Evolutionary conservation across 495 filamentous ascomycete species (phyloP), one percentile per base, ranked within the genome.

Genomic region (Aspergillus bridgeri): DNA sequence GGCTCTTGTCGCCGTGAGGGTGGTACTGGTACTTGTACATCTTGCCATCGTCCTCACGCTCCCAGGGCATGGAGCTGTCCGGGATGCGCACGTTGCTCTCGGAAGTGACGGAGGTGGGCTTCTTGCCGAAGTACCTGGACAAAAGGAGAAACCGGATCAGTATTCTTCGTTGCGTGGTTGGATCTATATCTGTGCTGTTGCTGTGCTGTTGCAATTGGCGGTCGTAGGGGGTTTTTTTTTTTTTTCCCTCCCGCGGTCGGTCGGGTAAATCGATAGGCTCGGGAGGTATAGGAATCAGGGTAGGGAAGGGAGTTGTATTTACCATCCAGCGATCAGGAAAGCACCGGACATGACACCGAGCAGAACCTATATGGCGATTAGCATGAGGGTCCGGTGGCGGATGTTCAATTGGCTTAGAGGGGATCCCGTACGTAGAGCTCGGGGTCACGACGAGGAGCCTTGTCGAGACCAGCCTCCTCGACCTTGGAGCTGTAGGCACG

Each of bases 1-100:
- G 84, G 65, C 69, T 87, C 69, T 81, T 71, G 72, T 97, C 88
- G 63, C 91, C 94, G 60, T 90, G 87, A 58, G 94, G 93, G 79
- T 96, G 88, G 78, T 97, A 97, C 75, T 85, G 84, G 78, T 96
- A 97, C 78, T 93, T 94, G 82, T 78, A 86, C 60, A 79, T 64
- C 69, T 81, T 79, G 57, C 78, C 74, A 20, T 73, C 71, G 50
- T 81, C 77, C 51, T 81, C 80, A 50, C 80, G 80, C 71, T 98
- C 83, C 94, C 94, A 98, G 43, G 94, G 92, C 89, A 95, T 94
- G 65, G 85, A 82, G 58, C 81, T 79, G 61, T 83, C 75, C 64
- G 83, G 85, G 60, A 96, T 83, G 66, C 81, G 79, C 64, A 97
- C 89, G 59, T 82, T 76, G 63, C 80, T 81, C 78, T 98, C 92